Base-by-base conservation (phyloP, 768 basidiomycete genomes). In the Lyophyllum shimeji region DNA sequence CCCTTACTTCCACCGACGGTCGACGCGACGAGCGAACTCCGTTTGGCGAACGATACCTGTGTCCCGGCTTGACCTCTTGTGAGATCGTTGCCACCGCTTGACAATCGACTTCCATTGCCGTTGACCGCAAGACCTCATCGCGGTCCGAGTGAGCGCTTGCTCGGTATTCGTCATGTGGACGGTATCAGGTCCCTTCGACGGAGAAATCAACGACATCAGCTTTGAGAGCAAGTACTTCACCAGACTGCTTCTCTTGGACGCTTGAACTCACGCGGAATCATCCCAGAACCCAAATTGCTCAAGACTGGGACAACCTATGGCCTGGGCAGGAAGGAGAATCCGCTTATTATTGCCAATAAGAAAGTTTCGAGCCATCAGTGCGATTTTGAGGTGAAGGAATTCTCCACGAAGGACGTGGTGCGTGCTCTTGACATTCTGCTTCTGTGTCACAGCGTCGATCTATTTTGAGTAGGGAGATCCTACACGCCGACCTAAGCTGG, bases 351-450 rank as follows among this genome's bases (percentile, higher is more conserved):
- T 45, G 79, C 79, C 56, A 78, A 76, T 71, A 84, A 84, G 63
- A 86, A 82, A 65, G 76, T 93, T 45, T 91, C 89, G 0, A 75
- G 78, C 25, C 72, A 81, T 20, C 85, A 89, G 59, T 83, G 82
- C 46, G 69, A 76, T 46, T 80, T 92, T 53, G 69, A 71, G 5
- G 84, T 91, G 3, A 84, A 77, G 1, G 58, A 71, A 3, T 86
- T 77, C 52, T 69, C 79, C 1, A 59, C 65, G 13, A 81, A 83
- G 37, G 78, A 89, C 55, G 76, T 77, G 56, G 89, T 90, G 63
- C 56, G 86, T 74, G 20, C 46, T 15, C n/a, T 12, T 33, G 43
- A 56, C 18, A 7, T 57, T n/a, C 17, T n/a, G 13, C n/a, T 17
- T 17, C n/a, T 23, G 23, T 20, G 48, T 7, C 42, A 37, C 29